Percentiles rank a stretch among this genome's conserved stretches.
phyloP scores from a whole-genome alignment of 441 rosid species.

The Omphalea diandra region DNA sequence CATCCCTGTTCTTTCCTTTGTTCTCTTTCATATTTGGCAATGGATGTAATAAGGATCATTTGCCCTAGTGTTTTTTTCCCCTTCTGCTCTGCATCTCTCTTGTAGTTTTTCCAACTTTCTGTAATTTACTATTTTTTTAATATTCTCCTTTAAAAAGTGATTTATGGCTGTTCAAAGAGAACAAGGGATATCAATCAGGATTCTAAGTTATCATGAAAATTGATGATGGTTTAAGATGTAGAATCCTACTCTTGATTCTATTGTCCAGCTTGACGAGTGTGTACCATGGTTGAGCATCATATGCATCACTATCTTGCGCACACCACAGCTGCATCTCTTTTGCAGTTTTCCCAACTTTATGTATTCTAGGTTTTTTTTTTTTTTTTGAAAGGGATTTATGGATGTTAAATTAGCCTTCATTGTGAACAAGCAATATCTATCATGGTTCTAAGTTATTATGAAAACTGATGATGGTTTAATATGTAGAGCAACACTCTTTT shows the following conservation, averaged over 20 bases:
- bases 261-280: constrained; percentile 70
- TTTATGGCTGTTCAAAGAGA: neutral
- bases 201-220: neutral
- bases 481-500: neutral
- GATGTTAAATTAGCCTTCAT: too few species aligned
- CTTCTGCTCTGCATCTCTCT: neutral
- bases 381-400: too few species aligned
- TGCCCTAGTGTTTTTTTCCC: neutral
- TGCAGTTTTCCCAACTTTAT: too few species aligned
- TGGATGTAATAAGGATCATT: constrained; percentile 1
- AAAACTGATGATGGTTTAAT: neutral
- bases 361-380: too few species aligned
- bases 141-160: neutral
- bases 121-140: neutral
- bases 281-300: constrained; percentile 85
- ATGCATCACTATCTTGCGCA: constrained; percentile 89
- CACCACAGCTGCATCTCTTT: too few species aligned
- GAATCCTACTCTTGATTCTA: constrained; percentile 9
- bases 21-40: neutral
- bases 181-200: neutral
- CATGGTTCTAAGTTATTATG: neutral
- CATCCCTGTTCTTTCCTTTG: neutral
- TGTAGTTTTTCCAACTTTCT: neutral
- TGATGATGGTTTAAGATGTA: too few species aligned
- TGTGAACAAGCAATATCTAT: neutral